A percentile compares a stretch with the other conserved stretches of the same genome.
Conservation (phyloP, 2,329 filamentous ascomycete genomes). For the Hypoxylon sp. region DNA sequence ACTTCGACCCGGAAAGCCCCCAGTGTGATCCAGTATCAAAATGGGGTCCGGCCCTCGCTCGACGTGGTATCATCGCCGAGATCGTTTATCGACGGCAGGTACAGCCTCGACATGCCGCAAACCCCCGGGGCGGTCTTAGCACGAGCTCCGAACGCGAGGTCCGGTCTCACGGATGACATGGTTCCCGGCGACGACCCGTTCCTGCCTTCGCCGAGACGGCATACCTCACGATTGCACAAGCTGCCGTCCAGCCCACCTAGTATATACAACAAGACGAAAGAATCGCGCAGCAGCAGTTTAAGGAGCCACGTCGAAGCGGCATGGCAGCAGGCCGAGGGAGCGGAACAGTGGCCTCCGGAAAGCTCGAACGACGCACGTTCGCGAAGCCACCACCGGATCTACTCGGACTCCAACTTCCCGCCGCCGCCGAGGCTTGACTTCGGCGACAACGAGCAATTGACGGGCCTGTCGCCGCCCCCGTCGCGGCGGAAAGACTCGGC, state of each 20-base stretch:
- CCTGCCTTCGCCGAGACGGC: constrained; percentile 60
- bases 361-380: constrained; percentile 46
- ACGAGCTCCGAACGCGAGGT: constrained; percentile 67
- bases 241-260: constrained; percentile 47
- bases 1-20: constrained; percentile 55
- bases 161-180: constrained; percentile 67
- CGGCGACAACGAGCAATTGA: constrained; percentile 54
- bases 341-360: constrained; percentile 40
- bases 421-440: constrained; percentile 55
- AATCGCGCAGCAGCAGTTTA: constrained; percentile 56
- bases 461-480: constrained; percentile 59
- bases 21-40: constrained; percentile 63
- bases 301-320: constrained; percentile 54
- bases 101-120: constrained; percentile 53
- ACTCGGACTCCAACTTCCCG: constrained; percentile 54
- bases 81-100: constrained; percentile 49
- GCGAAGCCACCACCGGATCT: constrained; percentile 51
- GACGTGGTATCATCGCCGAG: constrained; percentile 44
- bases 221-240: constrained; percentile 63
- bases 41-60: constrained; percentile 43
- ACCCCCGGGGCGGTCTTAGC: constrained; percentile 61
- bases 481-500: constrained; percentile 51
- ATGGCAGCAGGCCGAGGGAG: constrained; percentile 44
- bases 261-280: constrained; percentile 50
- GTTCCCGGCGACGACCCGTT: constrained; percentile 69